Base-by-base conservation (phyloP, 192 early-diverging fungal genomes). In the Umbelopsis ramanniana region DNA sequence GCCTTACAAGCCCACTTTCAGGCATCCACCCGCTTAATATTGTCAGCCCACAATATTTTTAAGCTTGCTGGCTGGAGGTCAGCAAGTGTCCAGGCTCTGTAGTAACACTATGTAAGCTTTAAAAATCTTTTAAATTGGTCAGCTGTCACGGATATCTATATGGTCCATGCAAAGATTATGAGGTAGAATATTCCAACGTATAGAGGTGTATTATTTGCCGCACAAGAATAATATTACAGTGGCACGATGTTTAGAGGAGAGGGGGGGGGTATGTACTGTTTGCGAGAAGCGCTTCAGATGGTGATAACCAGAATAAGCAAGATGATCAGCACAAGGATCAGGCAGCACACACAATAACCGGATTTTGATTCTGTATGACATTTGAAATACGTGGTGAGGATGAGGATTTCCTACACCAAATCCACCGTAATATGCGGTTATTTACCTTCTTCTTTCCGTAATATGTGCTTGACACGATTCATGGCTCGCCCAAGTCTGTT, bases 381-480 rank as follows among this genome's bases (percentile, higher is more conserved):
- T 23, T 63, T 52, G n/a, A 24, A 73, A 26, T 26, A 72, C 40
- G 1, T 17, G 45, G 4, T n/a, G 10, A 22, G 40, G 53, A 63
- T 46, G 35, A n/a, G n/a, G n/a, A n/a, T n/a, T n/a, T n/a, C 46
- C 53, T 47, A 47, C 52, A 47, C 33, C n/a, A 46, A 37, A 24
- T 22, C 9, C 19, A 37, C 15, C 29, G 24, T 46, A 46, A 48
- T n/a, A 50, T 57, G 6, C 7, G 24, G 22, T 54, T 14, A 37
- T 5, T 23, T 74, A 85, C 85, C 87, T 82, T 89, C 87, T 74
- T 89, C 85, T 55, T 81, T 76, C 60, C 83, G 82, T 50, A 89
- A 76, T 68, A 89, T 81, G 63, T 81, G 71, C 53, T 76, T 77
- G 50, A 89, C 82, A n/a, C 83, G 72, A 46, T 69, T 81, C 85